Base-by-base conservation (phyloP, 495 filamentous ascomycete genomes). In the Aspergillus mulundensis region DNA sequence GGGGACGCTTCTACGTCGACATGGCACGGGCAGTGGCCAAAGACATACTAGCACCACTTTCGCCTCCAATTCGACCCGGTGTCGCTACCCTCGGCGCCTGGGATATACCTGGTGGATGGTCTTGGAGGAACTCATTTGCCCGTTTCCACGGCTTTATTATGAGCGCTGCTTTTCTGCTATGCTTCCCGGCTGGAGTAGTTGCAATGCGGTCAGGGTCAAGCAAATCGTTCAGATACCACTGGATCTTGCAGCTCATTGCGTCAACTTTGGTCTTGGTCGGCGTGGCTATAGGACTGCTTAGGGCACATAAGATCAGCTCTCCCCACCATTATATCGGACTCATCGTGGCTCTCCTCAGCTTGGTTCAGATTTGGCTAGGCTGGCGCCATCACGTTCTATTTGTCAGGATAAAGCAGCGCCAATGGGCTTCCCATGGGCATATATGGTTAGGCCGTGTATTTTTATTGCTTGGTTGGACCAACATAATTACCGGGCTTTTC, bases 351-450 rank as follows among this genome's bases (percentile, higher is more conserved):
- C 7, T 28, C 20, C 38, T 15, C 19, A 50, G 34, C 23, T 14
- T 50, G 20, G 7, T 30, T 23, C 55, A 58, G 36, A 50, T 41
- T n/a, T 10, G 40, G 23, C 48, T 53, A 10, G 55, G 55, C 11
- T 53, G 55, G 55, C 25, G 55, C 7, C 49, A 58, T 28, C 55
- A 58, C 41, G 23, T 58, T 42, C 25, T 51, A 25, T 57, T 58
- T 40, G 47, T 58, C 12, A 48, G 28, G 11, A 39, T 58, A 7
- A 32, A 28, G 19, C 48, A n/a, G 7, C 55, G 55, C 18, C 42
- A 43, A 43, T 58, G 55, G 55, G 50, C 50, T 1, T 57, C 54
- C 16, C 32, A 57, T 42, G 49, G 47, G 7, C 55, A 58, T 21
- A 58, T 47, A 23, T 58, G 55, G 55, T 23, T 44, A 0, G 55